Evolutionary conservation across 2,329 filamentous ascomycete genomes (phyloP).

Genomic region (Talaromyces rugulosus): DNA sequence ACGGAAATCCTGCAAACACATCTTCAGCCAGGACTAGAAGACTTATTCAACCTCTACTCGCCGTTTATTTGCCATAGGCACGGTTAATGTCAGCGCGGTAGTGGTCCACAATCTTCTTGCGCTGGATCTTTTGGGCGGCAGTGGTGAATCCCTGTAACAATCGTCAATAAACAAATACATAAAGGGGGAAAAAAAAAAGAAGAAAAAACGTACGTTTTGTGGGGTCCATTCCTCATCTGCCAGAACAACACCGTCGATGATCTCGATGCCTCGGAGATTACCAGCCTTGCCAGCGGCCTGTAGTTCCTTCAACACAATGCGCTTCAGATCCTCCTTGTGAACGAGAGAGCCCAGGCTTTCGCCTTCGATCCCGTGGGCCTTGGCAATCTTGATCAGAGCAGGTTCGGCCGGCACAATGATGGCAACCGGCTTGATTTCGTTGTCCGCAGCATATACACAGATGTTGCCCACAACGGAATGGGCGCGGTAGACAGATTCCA

Average conservation of each 20-base stretch:
- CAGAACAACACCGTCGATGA: constrained; percentile 41
- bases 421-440: constrained; percentile 74
- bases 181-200: neutral
- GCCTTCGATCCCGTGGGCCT: constrained; percentile 58
- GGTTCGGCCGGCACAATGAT: constrained; percentile 65
- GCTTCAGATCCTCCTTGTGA: constrained; percentile 40
- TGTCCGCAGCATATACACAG: constrained; percentile 75
- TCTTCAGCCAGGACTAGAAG: neutral
- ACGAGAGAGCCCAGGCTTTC: constrained; percentile 65
- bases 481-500: constrained; percentile 86
- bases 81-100: constrained; percentile 59
- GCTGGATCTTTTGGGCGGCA: constrained; percentile 69
- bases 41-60: neutral
- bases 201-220: constrained; percentile 32
- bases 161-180: constrained; percentile 26
- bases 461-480: constrained; percentile 76
- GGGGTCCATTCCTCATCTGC: constrained; percentile 45
- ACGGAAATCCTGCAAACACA: neutral
- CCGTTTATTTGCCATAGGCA: constrained; percentile 44
- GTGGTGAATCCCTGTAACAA: constrained; percentile 56
- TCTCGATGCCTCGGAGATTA: constrained; percentile 38
- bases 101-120: constrained; percentile 61
- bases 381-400: constrained; percentile 53
- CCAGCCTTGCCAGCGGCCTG: constrained; percentile 33
- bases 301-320: constrained; percentile 37